Base-by-base conservation (phyloP, 805 yeast species). In the Cyberlindnera samutprakarnensis region DNA sequence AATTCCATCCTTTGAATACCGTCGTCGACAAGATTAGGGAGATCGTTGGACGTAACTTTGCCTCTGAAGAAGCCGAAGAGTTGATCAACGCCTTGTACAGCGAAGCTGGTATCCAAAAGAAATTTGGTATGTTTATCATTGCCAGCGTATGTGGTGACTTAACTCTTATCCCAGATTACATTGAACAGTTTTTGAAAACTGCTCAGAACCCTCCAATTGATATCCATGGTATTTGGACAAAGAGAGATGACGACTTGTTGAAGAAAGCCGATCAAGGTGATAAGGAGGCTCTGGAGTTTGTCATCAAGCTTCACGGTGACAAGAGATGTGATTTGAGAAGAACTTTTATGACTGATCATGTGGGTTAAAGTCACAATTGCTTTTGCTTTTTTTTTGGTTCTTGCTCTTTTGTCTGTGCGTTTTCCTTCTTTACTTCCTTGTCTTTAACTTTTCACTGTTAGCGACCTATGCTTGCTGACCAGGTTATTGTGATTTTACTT, bases 161-260 rank as follows among this genome's bases (percentile, higher is more conserved):
- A 29, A 51, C 57, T 39, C 49, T 63, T 27, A 60, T 66, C 34
- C 65, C 68, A 27, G 54, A 62, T 28, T 66, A 60, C 38, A 54
- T 66, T 37, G 54, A 63, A 35, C 47, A 54, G 24, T 62, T 62
- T 49, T 55, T 66, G 27, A 56, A 57, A 38, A 53, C 61, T 17
- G 62, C 61, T 21, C 51, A 56, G 12, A 62, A 64, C 37, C 71
- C 70, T 9, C 71, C 71, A 23, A 40, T 43, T 32, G 49, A 61
- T 32, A 58, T 57, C 7, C 60, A 64, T n/a, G 70, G 70, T 32
- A 59, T 66, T 27, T 66, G 70, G 70, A 64, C 68, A 2, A 43
- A 55, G 18, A 63, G 59, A 28, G 69, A 66, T 50, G 70, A 66
- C 39, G 56, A 47, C 13, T 50, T 53, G 39, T 41, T 65, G 32